These are phyloP conservation scores for Boletus sp. DNA, from an alignment of 768 basidiomycete genomes.

Conservation along the genomic window DNA sequence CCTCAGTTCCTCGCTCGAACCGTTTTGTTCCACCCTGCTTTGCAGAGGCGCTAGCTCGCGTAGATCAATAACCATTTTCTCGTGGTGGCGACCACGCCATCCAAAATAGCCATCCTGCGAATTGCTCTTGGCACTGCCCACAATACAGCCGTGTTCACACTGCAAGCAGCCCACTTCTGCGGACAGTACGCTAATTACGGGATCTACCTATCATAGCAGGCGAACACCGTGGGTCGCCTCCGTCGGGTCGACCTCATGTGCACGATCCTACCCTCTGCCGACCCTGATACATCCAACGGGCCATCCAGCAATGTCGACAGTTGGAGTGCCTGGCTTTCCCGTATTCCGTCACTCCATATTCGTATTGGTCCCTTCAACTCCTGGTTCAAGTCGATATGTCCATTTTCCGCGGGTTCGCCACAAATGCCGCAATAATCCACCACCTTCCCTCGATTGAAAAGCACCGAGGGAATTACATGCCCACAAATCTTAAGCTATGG, in stretches of 20 bases:
- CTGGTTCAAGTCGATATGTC: background rate
- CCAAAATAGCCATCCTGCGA: background rate
- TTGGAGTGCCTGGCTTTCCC: slow-evolving; percentile 6
- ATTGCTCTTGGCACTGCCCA: slow-evolving; percentile 5
- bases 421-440: slow-evolving; percentile 17
- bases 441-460: slow-evolving; percentile 13
- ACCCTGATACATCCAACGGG: slow-evolving; percentile 2
- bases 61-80: slow-evolving; percentile 14
- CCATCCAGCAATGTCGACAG: too few relatives aligned
- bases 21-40: background rate
- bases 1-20: slow-evolving; percentile 3
- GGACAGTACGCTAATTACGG: background rate
- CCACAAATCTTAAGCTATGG: background rate
- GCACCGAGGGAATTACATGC: slow-evolving; percentile 12
- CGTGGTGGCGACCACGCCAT: background rate
- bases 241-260: background rate
- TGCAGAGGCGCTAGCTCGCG: slow-evolving; percentile 7
- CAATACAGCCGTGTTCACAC: background rate
- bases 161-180: background rate
- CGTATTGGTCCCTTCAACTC: background rate
- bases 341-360: background rate
- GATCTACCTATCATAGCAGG: background rate
- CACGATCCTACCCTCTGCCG: background rate
- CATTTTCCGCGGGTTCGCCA: slow-evolving; percentile 15
- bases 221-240: slow-evolving; percentile 3